Conservation (phyloP, 2,329 filamentous ascomycete species). For the Colletotrichum brevisporum region DNA sequence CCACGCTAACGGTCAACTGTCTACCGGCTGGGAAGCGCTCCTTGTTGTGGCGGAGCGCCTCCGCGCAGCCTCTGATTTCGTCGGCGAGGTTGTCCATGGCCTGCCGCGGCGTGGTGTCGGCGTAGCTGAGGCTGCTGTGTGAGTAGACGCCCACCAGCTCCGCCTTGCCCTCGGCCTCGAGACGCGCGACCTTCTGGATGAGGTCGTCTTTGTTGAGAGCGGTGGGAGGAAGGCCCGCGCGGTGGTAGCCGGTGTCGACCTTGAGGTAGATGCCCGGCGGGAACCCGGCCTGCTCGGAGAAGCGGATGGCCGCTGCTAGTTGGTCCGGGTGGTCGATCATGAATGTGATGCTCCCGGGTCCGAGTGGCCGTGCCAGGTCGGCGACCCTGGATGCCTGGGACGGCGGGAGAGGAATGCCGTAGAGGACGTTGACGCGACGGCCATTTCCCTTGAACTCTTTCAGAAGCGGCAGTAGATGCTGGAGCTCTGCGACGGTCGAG, state of each 20-base stretch:
- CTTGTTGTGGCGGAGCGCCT: constrained; percentile 41
- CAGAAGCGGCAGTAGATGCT: constrained; percentile 66
- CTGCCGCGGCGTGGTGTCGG: constrained; percentile 44
- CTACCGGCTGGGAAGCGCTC: constrained; percentile 40
- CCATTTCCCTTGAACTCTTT: constrained; percentile 20
- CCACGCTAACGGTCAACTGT: constrained; percentile 48
- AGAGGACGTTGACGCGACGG: constrained; percentile 60
- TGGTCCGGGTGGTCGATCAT: constrained; percentile 71
- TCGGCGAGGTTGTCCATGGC: constrained; percentile 49
- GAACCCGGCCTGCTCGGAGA: constrained; percentile 48
- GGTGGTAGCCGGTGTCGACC: constrained; percentile 75
- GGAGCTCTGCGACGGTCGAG: constrained; percentile 72
- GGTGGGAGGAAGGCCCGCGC: constrained; percentile 68
- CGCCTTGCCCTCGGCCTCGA: constrained; percentile 40
- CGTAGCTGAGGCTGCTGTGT: constrained; percentile 52
- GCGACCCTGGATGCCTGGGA: constrained; percentile 67
- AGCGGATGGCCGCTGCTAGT: constrained; percentile 50
- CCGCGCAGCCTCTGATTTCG: constrained; percentile 50
- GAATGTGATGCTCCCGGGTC: constrained; percentile 62
- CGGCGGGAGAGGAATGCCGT: constrained; percentile 71
- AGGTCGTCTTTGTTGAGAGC: constrained; percentile 56
- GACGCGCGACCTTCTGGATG: constrained; percentile 50
- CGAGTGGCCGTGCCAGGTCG: constrained; percentile 59
- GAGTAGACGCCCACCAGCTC: constrained; percentile 49
- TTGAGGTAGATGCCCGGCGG: constrained; percentile 67